Percentiles rank a stretch among this genome's conserved stretches.
These are phyloP conservation scores for Rhizopogon vesiculosus DNA, from an alignment of 768 basidiomycete genomes.

Conservation along the genomic window DNA sequence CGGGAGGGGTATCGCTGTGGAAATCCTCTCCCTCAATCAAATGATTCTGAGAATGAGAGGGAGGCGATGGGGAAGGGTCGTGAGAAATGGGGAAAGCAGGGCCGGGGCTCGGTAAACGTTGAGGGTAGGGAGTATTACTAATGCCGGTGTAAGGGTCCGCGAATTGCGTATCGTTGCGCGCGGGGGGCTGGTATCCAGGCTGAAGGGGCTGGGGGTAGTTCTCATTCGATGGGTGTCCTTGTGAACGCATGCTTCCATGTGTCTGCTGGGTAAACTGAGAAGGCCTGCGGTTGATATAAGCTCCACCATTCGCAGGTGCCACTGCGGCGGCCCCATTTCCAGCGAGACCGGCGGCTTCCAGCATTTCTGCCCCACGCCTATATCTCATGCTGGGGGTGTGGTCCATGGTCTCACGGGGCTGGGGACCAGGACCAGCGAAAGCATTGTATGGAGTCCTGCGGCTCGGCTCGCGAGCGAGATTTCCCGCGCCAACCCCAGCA, in stretches of 20 bases:
- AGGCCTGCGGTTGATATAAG: slow-evolving; percentile 17
- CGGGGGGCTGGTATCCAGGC: slow-evolving; percentile 22
- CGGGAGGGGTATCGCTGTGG: slow-evolving; percentile 3
- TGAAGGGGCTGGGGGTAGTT: slow-evolving; percentile 15
- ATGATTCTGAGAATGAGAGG: slow-evolving; percentile 10
- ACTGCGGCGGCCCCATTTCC: slow-evolving; percentile 10
- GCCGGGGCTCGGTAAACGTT: neutral
- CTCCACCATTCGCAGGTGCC: slow-evolving; percentile 3
- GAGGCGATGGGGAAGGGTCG: slow-evolving; percentile 9
- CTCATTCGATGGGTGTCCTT: slow-evolving; percentile 13
- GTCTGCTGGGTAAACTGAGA: slow-evolving; percentile 23
- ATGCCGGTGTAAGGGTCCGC: slow-evolving; percentile 27
- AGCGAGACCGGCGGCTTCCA: slow-evolving; percentile 23
- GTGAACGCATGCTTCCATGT: slow-evolving; percentile 17
- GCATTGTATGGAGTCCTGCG: slow-evolving; percentile 33
- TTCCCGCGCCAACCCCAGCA: slow-evolving; percentile 31
- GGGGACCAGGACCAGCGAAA: slow-evolving; percentile 28
- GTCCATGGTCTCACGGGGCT: slow-evolving; percentile 13
- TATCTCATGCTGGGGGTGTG: slow-evolving; percentile 12
- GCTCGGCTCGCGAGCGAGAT: slow-evolving; percentile 23
- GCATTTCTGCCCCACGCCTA: slow-evolving; percentile 17
- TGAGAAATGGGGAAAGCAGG: slow-evolving; percentile 19
- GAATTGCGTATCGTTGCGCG: slow-evolving; percentile 12
- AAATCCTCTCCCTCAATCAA: slow-evolving; percentile 8
- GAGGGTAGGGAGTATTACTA: slow-evolving; percentile 6